Evolutionary conservation across 164 flowering plant genomes (phyloP).

Genomic region (Aristolochia californica): DNA sequence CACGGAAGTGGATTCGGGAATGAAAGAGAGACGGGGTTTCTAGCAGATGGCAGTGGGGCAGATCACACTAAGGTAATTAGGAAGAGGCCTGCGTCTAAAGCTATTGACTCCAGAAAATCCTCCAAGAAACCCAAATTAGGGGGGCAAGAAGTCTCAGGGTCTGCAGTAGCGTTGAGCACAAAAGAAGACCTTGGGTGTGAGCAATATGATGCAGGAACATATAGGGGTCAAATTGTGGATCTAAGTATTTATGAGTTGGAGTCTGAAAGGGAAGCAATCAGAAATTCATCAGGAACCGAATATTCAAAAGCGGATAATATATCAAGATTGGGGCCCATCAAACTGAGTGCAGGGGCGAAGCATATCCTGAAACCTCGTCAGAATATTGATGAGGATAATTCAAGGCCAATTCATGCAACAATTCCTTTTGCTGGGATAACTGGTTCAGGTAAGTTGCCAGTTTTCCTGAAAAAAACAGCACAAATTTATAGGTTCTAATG

Average conservation of each 20-base stretch:
- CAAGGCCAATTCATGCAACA: conserved; percentile 30
- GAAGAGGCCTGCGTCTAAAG: conserved; percentile 28
- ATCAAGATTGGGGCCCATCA: conserved; percentile 38
- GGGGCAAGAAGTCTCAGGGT: conserved; percentile 14
- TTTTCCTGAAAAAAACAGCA: conserved; percentile 28
- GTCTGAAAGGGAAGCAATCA: conserved; percentile 5
- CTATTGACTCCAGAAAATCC: conserved; percentile 14
- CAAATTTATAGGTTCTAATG: conserved; percentile 28
- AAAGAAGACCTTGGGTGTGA: neutral
- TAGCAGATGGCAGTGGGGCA: conserved; percentile 17
- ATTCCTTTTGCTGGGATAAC: conserved; percentile 22
- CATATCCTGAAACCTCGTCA: conserved; percentile 47
- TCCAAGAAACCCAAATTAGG: conserved; percentile 21
- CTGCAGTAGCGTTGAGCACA: conserved; percentile 5
- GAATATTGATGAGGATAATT: conserved; percentile 21
- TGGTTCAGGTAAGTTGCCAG: conserved; percentile 16
- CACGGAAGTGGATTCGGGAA: conserved; percentile 5
- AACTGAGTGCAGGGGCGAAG: conserved; percentile 50
- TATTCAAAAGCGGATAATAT: conserved; percentile 11
- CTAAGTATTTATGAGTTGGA: conserved; percentile 4
- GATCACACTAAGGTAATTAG: conserved; percentile 16
- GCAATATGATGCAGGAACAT: conserved; percentile 5
- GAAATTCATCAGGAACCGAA: conserved; percentile 9
- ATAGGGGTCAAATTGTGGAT: conserved; percentile 12
- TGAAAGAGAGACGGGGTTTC: conserved; percentile 13